Percentiles rank a stretch among this genome's conserved stretches.
Conservation (phyloP, 805 yeast species). For the Spathaspora passalidarum region DNA sequence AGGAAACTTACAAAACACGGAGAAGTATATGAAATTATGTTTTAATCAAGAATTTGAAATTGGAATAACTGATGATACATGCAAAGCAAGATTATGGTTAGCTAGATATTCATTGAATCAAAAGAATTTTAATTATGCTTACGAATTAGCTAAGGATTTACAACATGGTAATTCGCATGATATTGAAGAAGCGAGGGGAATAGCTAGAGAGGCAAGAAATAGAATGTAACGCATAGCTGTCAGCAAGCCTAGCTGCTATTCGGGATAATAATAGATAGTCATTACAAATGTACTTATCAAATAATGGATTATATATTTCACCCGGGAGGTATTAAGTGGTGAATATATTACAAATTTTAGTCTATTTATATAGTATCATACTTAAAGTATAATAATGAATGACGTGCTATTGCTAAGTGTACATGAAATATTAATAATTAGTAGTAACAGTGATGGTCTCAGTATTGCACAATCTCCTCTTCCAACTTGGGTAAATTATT, state of each 20-base stretch:
- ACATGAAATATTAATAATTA: no score
- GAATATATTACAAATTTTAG: neutral
- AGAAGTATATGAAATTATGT: constrained; percentile 63
- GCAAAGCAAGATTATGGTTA: constrained; percentile 83
- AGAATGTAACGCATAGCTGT: constrained; percentile 29
- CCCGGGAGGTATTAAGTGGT: neutral
- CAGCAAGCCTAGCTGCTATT: neutral
- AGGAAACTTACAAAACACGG: constrained; percentile 52
- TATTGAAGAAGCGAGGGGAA: constrained; percentile 83
- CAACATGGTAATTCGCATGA: constrained; percentile 73
- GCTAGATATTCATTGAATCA: constrained; percentile 62
- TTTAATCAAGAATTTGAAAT: constrained; percentile 61
- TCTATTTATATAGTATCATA: neutral
- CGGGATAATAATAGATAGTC: no score
- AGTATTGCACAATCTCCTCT: constrained; percentile 21
- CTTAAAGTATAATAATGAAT: neutral
- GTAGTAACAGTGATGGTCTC: no score
- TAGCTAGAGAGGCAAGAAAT: constrained; percentile 73
- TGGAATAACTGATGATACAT: constrained; percentile 68
- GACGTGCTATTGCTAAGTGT: constrained; percentile 1
- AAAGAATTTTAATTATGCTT: constrained; percentile 64
- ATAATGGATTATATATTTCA: neutral
- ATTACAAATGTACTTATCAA: no score
- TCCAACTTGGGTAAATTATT: constrained; percentile 27
- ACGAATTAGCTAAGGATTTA: constrained; percentile 68